Evolutionary conservation across 371 early-diverging fungal genomes (phyloP), one percentile per base, ranked within the genome.

Genomic region (Circinella umbellata): DNA sequence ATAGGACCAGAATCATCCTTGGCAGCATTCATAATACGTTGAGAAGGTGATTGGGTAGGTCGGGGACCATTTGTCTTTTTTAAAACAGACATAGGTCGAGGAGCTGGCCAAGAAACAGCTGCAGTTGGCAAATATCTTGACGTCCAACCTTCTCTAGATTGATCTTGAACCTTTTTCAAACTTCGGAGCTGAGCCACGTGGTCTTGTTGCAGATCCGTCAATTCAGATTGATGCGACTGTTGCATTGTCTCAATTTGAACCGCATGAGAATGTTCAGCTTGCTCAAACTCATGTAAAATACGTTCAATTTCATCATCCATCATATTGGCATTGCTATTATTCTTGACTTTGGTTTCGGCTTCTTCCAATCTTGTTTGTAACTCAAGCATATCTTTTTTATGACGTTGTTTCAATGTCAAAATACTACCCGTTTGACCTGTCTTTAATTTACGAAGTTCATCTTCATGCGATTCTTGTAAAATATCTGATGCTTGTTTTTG

Each of bases 221-320:
- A 55, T 57, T 80, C 80, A 4, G 70, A 69, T 62, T 82, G 71
- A 64, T 84, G 85, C 17, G 77, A 77, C 61, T 79, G 64, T 55
- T 84, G 74, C n/a, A 84, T 55, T 38, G 73, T 68, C 62, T 84
- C 69, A 1, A 84, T 74, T 62, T 80, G 72, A 9, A 78, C 79
- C 34, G 74, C 68, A 48, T 79, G 74, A 9, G 74, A 68, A 37
- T 84, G 81, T 46, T 84, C 79, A 18, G 78, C 77, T 55, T 78
- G 76, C 39, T 84, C 85, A 66, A 96, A 90, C 76, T 94, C 94
- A 27, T 90, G 88, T 64, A 96, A 84, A 57, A 96, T 80, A 15
- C 92, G 90, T 38, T 91, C 91, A 5, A 96, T 69, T 69, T 95
- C 94, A 18, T 83, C 89, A 76, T 94, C 92, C 64, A 95, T 34